Percentiles rank a stretch among this genome's conserved stretches.
Evolutionary conservation across 2,329 filamentous ascomycete genomes (phyloP).

Genomic region (Dactylellina leptospora): DNA sequence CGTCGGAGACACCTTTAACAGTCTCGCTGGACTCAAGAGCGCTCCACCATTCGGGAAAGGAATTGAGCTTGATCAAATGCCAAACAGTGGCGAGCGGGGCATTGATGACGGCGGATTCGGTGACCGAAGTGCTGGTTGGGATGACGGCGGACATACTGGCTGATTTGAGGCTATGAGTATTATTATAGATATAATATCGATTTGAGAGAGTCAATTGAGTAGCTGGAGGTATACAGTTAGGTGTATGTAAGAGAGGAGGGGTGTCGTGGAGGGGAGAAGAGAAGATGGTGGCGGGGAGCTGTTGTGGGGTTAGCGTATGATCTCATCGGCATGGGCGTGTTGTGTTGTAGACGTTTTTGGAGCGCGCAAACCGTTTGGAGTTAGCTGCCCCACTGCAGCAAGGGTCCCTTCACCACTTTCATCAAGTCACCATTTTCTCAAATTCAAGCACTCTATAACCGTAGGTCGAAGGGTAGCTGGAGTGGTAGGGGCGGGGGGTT

Average conservation of each 20-base stretch:
- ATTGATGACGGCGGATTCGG: constrained; percentile 74
- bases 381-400: neutral
- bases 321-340: constrained; percentile 29
- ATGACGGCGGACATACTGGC: constrained; percentile 61
- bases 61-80: constrained; percentile 77
- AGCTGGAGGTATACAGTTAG: neutral
- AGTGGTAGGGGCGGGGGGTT: no score
- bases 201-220: neutral
- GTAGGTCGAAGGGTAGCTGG: no score
- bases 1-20: constrained; percentile 70
- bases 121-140: constrained; percentile 73
- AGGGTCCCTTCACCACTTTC: no score
- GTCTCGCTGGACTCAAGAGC: constrained; percentile 70
- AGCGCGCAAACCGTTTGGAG: constrained; percentile 9
- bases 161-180: neutral
- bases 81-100: constrained; percentile 73
- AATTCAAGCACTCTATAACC: no score
- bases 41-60: constrained; percentile 74
- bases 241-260: neutral
- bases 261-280: neutral
- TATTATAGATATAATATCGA: neutral
- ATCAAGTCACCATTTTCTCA: no score
- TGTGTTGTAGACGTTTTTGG: constrained; percentile 39
- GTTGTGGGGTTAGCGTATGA: constrained; percentile 23
- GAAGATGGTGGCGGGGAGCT: neutral